phyloP scores from a whole-genome alignment of 768 basidiomycete genomes.

The Leucocoprinus sp. region DNA sequence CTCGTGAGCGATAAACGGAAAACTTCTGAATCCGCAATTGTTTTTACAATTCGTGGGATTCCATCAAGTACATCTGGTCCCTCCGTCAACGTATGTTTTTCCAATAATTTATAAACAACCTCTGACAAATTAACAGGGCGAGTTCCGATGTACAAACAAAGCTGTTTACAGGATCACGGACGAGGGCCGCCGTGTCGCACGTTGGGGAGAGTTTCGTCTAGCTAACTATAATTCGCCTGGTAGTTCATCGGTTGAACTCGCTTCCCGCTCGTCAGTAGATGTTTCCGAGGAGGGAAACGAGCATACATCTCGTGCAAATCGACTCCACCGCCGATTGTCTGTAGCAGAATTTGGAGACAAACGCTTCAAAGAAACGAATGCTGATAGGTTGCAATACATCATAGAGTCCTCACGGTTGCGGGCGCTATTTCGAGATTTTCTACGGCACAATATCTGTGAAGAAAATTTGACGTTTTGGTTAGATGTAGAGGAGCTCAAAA shows the following conservation, averaged over 20 bases:
- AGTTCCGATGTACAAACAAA: constrained; percentile 94
- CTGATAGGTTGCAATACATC: constrained; percentile 84
- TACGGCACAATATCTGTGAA: constrained; percentile 93
- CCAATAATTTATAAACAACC: constrained; percentile 11
- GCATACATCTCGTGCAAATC: constrained; percentile 35
- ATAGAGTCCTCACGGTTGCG: constrained; percentile 88
- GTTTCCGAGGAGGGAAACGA: constrained; percentile 25
- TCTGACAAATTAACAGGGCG: constrained; percentile 36
- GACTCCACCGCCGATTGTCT: constrained; percentile 73
- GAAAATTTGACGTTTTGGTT: constrained; percentile 98
- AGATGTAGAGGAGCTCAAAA: constrained; percentile 95
- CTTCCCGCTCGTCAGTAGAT: constrained; percentile 55
- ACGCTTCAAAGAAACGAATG: constrained; percentile 77
- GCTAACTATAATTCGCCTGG: constrained; percentile 48
- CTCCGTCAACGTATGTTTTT: constrained; percentile 54
- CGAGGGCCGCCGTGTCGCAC: constrained; percentile 78
- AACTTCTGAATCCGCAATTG: constrained; percentile 87
- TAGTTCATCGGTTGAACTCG: constrained; percentile 56
- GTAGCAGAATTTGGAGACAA: constrained; percentile 59
- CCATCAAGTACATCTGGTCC: constrained; percentile 51
- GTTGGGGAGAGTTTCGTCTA: constrained; percentile 58
- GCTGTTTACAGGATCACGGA: constrained; percentile 93
- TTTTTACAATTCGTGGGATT: constrained; percentile 86
- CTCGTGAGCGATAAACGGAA: constrained; percentile 89
- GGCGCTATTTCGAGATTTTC: constrained; percentile 87